A percentile compares a stretch with the other conserved stretches of the same genome.
phyloP scores from a whole-genome alignment of 2,329 filamentous ascomycete genomes.

The Colletotrichum sp. region DNA sequence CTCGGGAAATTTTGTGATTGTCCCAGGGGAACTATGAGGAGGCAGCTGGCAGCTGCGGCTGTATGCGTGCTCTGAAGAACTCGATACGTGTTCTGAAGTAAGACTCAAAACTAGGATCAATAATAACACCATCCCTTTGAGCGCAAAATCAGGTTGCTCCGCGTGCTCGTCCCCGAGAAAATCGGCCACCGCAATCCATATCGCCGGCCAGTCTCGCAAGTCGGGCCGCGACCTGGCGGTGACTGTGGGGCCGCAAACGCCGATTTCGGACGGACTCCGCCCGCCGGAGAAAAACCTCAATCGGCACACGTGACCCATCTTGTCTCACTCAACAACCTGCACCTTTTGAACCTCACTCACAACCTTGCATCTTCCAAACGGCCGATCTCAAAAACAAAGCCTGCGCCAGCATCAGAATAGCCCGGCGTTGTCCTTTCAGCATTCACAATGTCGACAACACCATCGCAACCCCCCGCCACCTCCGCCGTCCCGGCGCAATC shows the following conservation, averaged over 20 bases:
- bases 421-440: not conserved
- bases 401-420: not conserved
- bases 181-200: not conserved
- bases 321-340: slow-evolving; percentile 12
- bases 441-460: not conserved
- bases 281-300: slow-evolving; percentile 6
- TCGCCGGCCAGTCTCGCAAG: not conserved
- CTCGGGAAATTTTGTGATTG: fast-evolving
- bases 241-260: not conserved
- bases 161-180: not conserved
- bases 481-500: slow-evolving; percentile 4
- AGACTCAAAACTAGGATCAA: fast-evolving
- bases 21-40: fast-evolving
- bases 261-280: slow-evolving; percentile 17
- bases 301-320: not conserved
- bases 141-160: fast-evolving
- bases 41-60: not conserved
- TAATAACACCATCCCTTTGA: fast-evolving
- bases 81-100: fast-evolving
- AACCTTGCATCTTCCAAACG: not conserved
- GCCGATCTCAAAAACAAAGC: not conserved
- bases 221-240: not conserved
- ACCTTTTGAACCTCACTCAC: not conserved
- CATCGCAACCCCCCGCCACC: not conserved
- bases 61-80: not conserved